phyloP scores from a whole-genome alignment of 2,329 filamentous ascomycete species.

The Nothophoma quercina region DNA sequence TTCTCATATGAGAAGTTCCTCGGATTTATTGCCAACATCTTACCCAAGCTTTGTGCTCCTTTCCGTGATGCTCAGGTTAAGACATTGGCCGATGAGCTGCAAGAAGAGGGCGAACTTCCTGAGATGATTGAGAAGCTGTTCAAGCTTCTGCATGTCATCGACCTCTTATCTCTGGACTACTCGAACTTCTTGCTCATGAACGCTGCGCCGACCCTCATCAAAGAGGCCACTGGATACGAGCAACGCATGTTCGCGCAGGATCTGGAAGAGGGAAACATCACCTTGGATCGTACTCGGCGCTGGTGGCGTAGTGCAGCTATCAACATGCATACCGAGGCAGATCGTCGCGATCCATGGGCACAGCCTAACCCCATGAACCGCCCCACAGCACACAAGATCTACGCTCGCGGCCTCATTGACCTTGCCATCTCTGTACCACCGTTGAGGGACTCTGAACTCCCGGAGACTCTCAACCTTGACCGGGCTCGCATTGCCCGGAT shows the following conservation, averaged over 20 bases:
- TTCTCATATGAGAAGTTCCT: slow-evolving; percentile 87
- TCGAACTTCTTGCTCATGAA: slow-evolving; percentile 81
- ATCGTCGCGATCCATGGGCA: slow-evolving; percentile 72
- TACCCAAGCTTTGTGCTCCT: slow-evolving; percentile 82
- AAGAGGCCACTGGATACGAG: slow-evolving; percentile 76
- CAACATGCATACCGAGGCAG: slow-evolving; percentile 71
- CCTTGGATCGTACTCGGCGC: slow-evolving; percentile 66
- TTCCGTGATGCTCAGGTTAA: slow-evolving; percentile 81
- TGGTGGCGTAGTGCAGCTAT: slow-evolving; percentile 72
- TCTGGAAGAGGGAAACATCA: slow-evolving; percentile 63
- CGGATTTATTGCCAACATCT: slow-evolving; percentile 73
- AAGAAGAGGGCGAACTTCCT: slow-evolving; percentile 57
- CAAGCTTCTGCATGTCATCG: slow-evolving; percentile 76
- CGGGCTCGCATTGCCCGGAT: slow-evolving; percentile 66
- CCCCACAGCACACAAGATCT: slow-evolving; percentile 73
- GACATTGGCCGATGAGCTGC: slow-evolving; percentile 68
- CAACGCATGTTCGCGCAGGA: slow-evolving; percentile 74
- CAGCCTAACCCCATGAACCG: slow-evolving; percentile 63
- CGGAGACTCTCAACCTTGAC: slow-evolving; percentile 78
- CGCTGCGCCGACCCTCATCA: slow-evolving; percentile 73
- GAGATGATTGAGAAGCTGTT: slow-evolving; percentile 79
- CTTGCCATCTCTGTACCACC: slow-evolving; percentile 73
- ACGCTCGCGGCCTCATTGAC: slow-evolving; percentile 78
- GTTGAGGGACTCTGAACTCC: slow-evolving; percentile 63
- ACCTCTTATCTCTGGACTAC: slow-evolving; percentile 80